A percentile compares a stretch with the other conserved stretches of the same genome.
Conservation (phyloP, 306 rosid genomes). For the Prosopis cineraria region DNA sequence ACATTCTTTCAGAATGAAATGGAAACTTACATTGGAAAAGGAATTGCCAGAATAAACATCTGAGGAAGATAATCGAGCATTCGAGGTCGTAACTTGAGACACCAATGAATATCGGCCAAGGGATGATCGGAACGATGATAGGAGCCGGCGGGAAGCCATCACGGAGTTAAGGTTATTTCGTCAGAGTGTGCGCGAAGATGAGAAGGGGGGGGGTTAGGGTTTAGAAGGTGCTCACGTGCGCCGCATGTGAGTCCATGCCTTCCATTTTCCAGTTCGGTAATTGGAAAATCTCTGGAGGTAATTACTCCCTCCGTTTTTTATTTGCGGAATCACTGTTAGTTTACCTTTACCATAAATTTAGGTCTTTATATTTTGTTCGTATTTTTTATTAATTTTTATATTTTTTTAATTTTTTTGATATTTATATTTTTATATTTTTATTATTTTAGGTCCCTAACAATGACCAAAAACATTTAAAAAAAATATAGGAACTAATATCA, state of each 20-base stretch:
- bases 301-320: too few relatives aligned
- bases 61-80: conserved; percentile 20
- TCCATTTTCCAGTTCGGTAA: background rate
- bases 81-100: conserved; percentile 23
- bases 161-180: background rate
- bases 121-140: conserved; percentile 53
- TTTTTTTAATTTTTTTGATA: too few relatives aligned
- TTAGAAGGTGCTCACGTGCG: conserved; percentile 17
- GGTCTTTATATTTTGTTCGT: too few relatives aligned
- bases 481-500: too few relatives aligned
- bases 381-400: too few relatives aligned
- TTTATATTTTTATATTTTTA: too few relatives aligned
- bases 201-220: conserved; percentile 28
- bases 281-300: too few relatives aligned
- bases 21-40: conserved; percentile 40
- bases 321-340: too few relatives aligned
- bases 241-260: background rate
- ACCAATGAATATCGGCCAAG: conserved; percentile 39
- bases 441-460: too few relatives aligned
- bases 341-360: too few relatives aligned
- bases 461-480: too few relatives aligned
- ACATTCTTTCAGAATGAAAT: conserved; percentile 13
- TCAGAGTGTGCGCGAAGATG: conserved; percentile 13
- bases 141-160: conserved; percentile 57
- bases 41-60: conserved; percentile 30